These are phyloP conservation scores for Parathielavia appendiculata DNA, from an alignment of 495 filamentous ascomycete species.

Conservation along the genomic window DNA sequence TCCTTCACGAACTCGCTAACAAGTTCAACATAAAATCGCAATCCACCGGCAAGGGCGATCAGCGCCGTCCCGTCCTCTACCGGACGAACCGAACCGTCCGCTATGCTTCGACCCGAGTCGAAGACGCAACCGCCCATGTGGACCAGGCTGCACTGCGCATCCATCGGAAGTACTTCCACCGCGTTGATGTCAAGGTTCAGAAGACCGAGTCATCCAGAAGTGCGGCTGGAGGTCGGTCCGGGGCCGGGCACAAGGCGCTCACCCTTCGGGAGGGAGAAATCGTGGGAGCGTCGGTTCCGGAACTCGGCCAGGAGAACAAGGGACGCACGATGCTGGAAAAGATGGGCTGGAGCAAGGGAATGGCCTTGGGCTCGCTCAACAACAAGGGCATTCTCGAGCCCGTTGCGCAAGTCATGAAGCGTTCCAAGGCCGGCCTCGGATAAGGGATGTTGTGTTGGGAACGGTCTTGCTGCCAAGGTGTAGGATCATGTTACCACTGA, in stretches of 20 bases:
- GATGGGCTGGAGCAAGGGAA: constrained; percentile 94
- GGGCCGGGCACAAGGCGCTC: constrained; percentile 34
- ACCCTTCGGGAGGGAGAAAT: constrained; percentile 81
- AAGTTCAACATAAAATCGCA: constrained; percentile 73
- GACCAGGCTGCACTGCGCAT: constrained; percentile 38
- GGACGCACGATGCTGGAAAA: constrained; percentile 89
- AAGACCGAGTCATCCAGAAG: constrained; percentile 16
- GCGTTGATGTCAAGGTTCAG: constrained; percentile 40
- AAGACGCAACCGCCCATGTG: constrained; percentile 33
- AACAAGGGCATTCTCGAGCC: constrained; percentile 87
- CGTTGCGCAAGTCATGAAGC: constrained; percentile 83
- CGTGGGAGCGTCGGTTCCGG: constrained; percentile 77
- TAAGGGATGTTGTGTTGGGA: constrained; percentile 39
- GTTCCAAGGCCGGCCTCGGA: constrained; percentile 75
- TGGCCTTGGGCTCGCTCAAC: constrained; percentile 71
- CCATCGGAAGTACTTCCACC: constrained; percentile 45
- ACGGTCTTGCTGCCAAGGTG: not conserved
- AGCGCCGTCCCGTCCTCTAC: constrained; percentile 70
- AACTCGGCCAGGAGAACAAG: constrained; percentile 76
- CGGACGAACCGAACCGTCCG: constrained; percentile 60
- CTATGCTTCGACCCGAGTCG: constrained; percentile 46
- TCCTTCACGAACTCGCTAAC: constrained; percentile 69
- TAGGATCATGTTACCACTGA: not conserved
- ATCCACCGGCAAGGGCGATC: constrained; percentile 67
- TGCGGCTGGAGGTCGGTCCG: constrained; percentile 20